phyloP scores from a whole-genome alignment of 805 yeast genomes.

The Metschnikowia matae region DNA sequence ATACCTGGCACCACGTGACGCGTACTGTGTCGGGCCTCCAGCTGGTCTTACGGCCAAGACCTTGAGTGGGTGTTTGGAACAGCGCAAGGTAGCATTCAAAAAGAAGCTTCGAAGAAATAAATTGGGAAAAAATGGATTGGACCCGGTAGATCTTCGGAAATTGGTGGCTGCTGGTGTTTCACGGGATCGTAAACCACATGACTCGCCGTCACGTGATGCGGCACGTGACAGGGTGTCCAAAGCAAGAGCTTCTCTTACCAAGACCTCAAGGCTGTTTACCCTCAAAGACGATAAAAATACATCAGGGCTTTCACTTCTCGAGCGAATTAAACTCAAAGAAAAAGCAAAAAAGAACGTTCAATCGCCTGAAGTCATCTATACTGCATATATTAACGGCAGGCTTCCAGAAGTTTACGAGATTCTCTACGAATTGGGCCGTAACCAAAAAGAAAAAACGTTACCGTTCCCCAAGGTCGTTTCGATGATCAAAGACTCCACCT shows the following conservation, averaged over 20 bases:
- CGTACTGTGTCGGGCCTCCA: conserved; percentile 16
- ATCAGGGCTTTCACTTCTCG: conserved; percentile 32
- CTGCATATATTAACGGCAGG: conserved; percentile 25
- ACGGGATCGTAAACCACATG: background rate
- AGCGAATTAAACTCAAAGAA: conserved; percentile 39
- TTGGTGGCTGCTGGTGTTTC: background rate
- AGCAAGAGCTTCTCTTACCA: conserved; percentile 22
- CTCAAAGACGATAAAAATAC: conserved; percentile 24
- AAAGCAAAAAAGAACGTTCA: conserved; percentile 10
- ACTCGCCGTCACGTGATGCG: conserved; percentile 8
- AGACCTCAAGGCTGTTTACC: conserved; percentile 33
- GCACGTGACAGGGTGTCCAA: conserved; percentile 9
- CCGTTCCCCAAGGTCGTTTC: conserved; percentile 25
- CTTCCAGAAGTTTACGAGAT: conserved; percentile 31
- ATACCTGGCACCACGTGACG: conserved; percentile 9
- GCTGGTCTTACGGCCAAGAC: conserved; percentile 7
- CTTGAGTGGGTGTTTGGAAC: conserved; percentile 12
- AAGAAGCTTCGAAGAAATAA: background rate
- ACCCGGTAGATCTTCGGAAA: no score
- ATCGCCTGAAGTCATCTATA: conserved; percentile 22
- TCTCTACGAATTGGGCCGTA: conserved; percentile 24
- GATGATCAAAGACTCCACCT: conserved; percentile 31
- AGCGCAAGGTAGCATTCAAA: conserved; percentile 21
- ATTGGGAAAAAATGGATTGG: no score
- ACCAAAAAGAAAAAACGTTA: conserved; percentile 12